These are phyloP conservation scores for Rehmannia glutinosa DNA, from an alignment of 257 asterid species.

Conservation along the genomic window DNA sequence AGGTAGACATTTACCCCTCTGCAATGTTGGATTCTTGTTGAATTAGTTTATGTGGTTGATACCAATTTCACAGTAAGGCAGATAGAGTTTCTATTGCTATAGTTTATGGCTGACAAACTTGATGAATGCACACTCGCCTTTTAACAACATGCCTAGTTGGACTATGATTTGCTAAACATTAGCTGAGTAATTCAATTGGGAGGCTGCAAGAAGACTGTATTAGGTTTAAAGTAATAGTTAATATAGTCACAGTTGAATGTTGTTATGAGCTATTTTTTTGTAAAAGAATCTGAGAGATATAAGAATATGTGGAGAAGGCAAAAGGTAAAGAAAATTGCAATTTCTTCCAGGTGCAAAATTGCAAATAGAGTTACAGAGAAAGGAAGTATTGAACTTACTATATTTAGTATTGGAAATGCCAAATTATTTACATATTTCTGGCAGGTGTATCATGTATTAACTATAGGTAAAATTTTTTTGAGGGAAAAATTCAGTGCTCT, in stretches of 20 bases:
- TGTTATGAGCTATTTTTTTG: background rate
- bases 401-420: background rate
- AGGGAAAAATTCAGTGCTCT: too few species aligned
- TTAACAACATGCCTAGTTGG: background rate
- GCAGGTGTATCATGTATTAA: background rate
- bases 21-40: background rate
- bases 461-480: too few species aligned
- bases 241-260: background rate
- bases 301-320: background rate
- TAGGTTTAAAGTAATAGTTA: background rate
- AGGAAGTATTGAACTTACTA: background rate
- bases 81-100: background rate
- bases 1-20: background rate
- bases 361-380: background rate
- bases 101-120: background rate
- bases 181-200: background rate
- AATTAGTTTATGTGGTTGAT: background rate
- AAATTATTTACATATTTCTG: background rate
- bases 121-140: background rate
- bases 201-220: background rate
- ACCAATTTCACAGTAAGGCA: background rate
- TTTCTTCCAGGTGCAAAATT: background rate
- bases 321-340: background rate
- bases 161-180: background rate
- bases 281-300: background rate